These are phyloP conservation scores for Macrocybe gigantea DNA, from an alignment of 768 basidiomycete species.

Conservation along the genomic window DNA sequence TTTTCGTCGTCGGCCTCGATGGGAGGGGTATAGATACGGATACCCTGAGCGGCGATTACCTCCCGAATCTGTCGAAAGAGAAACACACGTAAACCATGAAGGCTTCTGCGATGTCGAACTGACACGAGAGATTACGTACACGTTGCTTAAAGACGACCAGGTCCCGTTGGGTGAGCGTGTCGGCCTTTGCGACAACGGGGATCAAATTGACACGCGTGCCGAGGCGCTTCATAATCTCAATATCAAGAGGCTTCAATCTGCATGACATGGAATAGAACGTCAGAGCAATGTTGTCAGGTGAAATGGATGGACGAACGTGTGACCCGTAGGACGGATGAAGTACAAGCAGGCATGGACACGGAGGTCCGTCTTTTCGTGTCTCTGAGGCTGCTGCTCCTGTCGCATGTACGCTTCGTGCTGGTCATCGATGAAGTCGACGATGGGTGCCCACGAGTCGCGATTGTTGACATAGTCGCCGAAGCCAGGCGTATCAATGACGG, in stretches of 20 bases:
- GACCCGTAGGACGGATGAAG: constrained; percentile 94
- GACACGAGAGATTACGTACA: constrained; percentile 39
- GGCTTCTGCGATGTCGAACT: background rate
- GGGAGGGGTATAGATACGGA: constrained; percentile 92
- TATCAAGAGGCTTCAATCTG: constrained; percentile 94
- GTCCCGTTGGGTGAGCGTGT: constrained; percentile 94
- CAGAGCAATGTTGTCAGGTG: background rate
- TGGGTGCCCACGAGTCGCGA: constrained; percentile 96
- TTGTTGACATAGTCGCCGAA: constrained; percentile 99
- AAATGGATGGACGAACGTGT: constrained; percentile 63
- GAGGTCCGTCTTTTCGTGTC: constrained; percentile 90
- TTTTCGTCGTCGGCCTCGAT: constrained; percentile 83
- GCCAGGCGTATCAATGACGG: constrained; percentile 97
- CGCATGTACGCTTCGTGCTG: constrained; percentile 95
- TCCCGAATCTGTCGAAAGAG: constrained; percentile 64
- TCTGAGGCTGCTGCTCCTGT: constrained; percentile 98
- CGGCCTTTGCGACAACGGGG: constrained; percentile 96
- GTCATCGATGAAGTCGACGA: constrained; percentile 97
- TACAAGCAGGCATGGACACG: constrained; percentile 96
- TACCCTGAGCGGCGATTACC: constrained; percentile 85
- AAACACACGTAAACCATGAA: constrained; percentile 3
- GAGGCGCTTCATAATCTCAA: constrained; percentile 99
- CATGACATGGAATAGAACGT: constrained; percentile 1
- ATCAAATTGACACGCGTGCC: constrained; percentile 98
- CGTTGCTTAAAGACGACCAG: constrained; percentile 88